Evolutionary conservation across 306 rosid species (phyloP), one percentile per base, ranked within the genome.

Genomic region (Herpetospermum pedunculosum): DNA sequence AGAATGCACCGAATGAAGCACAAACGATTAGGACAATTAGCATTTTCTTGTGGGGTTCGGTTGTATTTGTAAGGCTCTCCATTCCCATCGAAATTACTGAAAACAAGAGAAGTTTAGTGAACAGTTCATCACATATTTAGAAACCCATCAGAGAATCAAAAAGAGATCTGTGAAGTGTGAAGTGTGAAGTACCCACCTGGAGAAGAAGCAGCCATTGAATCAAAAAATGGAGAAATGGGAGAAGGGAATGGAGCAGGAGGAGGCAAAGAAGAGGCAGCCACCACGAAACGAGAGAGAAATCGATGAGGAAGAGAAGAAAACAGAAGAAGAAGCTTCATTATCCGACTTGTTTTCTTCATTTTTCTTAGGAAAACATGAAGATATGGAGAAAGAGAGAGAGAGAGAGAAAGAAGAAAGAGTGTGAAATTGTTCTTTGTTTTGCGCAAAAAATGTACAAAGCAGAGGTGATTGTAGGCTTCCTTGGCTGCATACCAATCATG

Each of bases 131-230:
- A 43, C n/a, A n/a, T n/a, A n/a, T n/a, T n/a, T n/a, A n/a, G n/a
- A 12, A 43, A 43, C 48, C 48, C 48, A 43, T 43, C n/a, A n/a
- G n/a, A n/a, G n/a, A n/a, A n/a, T n/a, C n/a, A n/a, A n/a, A n/a
- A n/a, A n/a, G n/a, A n/a, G n/a, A n/a, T n/a, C n/a, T n/a, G n/a
- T n/a, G n/a, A n/a, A n/a, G n/a, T n/a, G n/a, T n/a, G n/a, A n/a
- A n/a, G n/a, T n/a, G n/a, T n/a, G n/a, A n/a, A 19, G 4, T 48
- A 30, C 73, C 62, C 44, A 87, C 96, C 96, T 58, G 99, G 91
- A 57, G 97, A 80, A 37, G 80, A 75, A 78, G 90, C 82, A 77
- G 87, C 69, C 83, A 84, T 82, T 60, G 96, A 78, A 43, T 49
- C 55, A 1, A 34, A 29, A 29, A 47, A 14, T 70, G 84, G 86